A percentile compares a stretch with the other conserved stretches of the same genome.
Conservation (phyloP, 2,329 filamentous ascomycete species). For the Beauveria sp. region DNA sequence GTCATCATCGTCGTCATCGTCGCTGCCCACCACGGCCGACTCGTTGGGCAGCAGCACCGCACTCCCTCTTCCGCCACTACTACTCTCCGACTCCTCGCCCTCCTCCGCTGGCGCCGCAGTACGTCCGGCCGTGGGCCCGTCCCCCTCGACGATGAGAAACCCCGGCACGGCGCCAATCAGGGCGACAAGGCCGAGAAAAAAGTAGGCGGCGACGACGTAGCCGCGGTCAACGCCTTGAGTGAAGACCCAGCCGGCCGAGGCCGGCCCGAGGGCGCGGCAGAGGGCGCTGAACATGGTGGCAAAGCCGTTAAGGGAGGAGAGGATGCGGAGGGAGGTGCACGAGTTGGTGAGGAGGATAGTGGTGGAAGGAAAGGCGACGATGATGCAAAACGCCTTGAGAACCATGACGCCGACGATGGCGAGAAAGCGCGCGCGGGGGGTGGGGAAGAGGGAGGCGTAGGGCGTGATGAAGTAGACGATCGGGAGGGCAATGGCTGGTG, state of each 20-base stretch:
- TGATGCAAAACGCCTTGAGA: constrained; percentile 65
- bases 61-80: constrained; percentile 17
- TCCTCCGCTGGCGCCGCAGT: constrained; percentile 18
- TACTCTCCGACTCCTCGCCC: constrained; percentile 28
- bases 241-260: constrained; percentile 64
- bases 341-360: constrained; percentile 90
- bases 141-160: constrained; percentile 66
- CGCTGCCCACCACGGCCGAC: constrained; percentile 14
- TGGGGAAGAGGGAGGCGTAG: constrained; percentile 61
- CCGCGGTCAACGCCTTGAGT: constrained; percentile 67
- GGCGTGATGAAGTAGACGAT: constrained; percentile 75
- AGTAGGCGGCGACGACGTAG: constrained; percentile 75
- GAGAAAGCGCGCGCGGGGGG: constrained; percentile 41
- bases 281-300: constrained; percentile 77
- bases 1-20: constrained; percentile 14
- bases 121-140: constrained; percentile 45
- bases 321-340: constrained; percentile 60
- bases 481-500: constrained; percentile 58
- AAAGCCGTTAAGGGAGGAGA: constrained; percentile 87
- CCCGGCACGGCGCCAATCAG: constrained; percentile 62
- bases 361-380: constrained; percentile 81
- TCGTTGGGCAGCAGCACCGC: constrained; percentile 17
- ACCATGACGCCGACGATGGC: constrained; percentile 63
- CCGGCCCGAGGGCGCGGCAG: constrained; percentile 73
- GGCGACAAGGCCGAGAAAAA: constrained; percentile 60